phyloP scores from a whole-genome alignment of 139 green algal species.

The Zygnema cylindricum region DNA sequence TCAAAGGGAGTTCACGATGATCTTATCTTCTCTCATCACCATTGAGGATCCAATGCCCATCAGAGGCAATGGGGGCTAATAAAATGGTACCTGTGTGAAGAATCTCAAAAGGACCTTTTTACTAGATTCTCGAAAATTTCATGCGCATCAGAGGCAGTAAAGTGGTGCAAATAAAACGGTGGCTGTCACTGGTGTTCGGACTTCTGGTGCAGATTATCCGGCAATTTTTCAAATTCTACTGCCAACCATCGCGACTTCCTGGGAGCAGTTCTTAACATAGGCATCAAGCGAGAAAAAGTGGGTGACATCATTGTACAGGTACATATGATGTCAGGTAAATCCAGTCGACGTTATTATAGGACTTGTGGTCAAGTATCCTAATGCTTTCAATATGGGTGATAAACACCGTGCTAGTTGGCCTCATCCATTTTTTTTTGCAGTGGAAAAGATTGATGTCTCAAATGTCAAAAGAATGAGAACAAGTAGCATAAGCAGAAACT shows the following conservation, averaged over 20 bases:
- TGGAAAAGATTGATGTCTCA: too few species aligned
- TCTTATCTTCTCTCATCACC: too few species aligned
- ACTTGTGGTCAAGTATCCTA: too few species aligned
- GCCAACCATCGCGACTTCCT: conserved; percentile 61
- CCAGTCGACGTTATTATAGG: too few species aligned
- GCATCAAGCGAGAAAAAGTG: conserved; percentile 56
- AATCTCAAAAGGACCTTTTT: conserved; percentile 2
- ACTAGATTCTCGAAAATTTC: neutral
- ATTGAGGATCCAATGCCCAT: too few species aligned
- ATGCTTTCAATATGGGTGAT: too few species aligned
- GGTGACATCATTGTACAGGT: conserved; percentile 62
- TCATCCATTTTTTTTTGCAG: too few species aligned
- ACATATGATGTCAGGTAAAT: too few species aligned
- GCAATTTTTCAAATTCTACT: conserved; percentile 51
- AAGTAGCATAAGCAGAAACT: too few species aligned
- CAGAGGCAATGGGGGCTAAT: neutral
- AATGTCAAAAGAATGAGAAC: too few species aligned
- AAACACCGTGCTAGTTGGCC: too few species aligned
- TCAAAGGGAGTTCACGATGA: too few species aligned
- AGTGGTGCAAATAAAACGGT: neutral
- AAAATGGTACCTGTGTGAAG: neutral
- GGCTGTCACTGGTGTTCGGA: neutral
- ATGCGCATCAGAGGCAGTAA: neutral
- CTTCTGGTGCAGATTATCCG: conserved; percentile 36
- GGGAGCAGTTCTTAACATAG: conserved; percentile 55